These are phyloP conservation scores for Leishmania arabica DNA, from an alignment of 208 protist genomes.

Conservation along the genomic window DNA sequence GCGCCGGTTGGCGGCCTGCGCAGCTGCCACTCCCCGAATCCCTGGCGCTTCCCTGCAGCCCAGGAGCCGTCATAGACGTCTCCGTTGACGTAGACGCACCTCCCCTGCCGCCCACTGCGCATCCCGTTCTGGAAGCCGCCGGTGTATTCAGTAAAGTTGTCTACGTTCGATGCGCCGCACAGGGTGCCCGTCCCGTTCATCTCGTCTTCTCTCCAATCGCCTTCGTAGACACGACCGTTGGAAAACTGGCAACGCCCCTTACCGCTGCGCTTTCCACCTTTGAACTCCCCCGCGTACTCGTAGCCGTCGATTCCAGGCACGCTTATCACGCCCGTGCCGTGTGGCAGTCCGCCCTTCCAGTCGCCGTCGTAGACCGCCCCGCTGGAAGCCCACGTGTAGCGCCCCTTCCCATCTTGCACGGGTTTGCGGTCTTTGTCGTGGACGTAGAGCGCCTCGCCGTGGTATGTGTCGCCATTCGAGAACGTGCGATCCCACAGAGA, in stretches of 20 bases:
- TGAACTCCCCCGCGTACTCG: conserved; percentile 64
- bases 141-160: conserved; percentile 72
- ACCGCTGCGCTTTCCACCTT: conserved; percentile 64
- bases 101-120: conserved; percentile 60
- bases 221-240: conserved; percentile 76
- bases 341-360: conserved; percentile 54
- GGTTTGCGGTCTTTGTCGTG: conserved; percentile 52
- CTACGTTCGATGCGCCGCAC: conserved; percentile 41
- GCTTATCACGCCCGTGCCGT: conserved; percentile 63
- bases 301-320: conserved; percentile 62
- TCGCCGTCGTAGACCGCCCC: conserved; percentile 60
- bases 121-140: conserved; percentile 62
- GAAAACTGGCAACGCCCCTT: conserved; percentile 70
- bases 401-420: conserved; percentile 61
- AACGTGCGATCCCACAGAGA: conserved; percentile 69
- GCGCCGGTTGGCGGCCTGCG: conserved; percentile 3
- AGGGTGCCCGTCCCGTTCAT: conserved; percentile 81
- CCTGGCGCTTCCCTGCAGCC: conserved; percentile 63
- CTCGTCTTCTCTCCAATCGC: conserved; percentile 80
- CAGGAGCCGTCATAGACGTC: conserved; percentile 78
- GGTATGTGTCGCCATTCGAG: conserved; percentile 71
- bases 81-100: conserved; percentile 72
- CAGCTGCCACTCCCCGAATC: conserved; percentile 60
- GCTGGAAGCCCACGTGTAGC: conserved; percentile 64
- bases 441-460: conserved; percentile 61